Base-by-base conservation (phyloP, 352 stramenopile genomes). In the Phytophthora pistaciae region DNA sequence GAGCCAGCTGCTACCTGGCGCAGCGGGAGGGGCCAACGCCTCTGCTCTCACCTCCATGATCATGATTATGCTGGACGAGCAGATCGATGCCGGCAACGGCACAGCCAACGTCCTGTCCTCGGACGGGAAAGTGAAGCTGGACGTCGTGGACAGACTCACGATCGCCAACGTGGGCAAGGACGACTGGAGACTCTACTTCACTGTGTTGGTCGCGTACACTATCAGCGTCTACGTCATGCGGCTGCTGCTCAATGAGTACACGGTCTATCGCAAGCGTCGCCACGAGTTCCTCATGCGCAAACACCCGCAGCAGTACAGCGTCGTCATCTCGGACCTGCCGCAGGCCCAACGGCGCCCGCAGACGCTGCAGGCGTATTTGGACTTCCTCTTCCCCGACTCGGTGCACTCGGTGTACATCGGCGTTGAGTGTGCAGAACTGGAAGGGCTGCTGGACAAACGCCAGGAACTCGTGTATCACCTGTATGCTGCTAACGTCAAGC, bases 381-480 rank as follows among this genome's bases (percentile, higher is more conserved):
- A 90, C 23, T 87, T 83, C 53, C 69, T 94, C 62, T 95, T 94
- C 48, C 85, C 88, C 1, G 60, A 75, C 57, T 72, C 81, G 10
- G 78, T 95, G 38, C 75, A 91, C 68, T 84, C 70, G 29, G 84
- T 92, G 7, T 93, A 93, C 71, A 83, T 93, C 61, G 84, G 75
- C 11, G 83, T 94, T 14, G 88, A 95, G 69, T 94, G 84, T 57
- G 61, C 68, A 7, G 70, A 77, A 8, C 66, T 95, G 3, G 84
- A 95, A 59, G 67, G 83, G 27, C 55, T 92, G 7, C 64, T 95
- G 4, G 72, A 83, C 18, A 68, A 90, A 56, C 83, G 88, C 14
- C 70, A 84, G 33, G 66, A 79, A 38, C 62, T 91, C 29, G 75
- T 83, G 29, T 84, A 85, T 48, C 70, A 77, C 3, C 70, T 93